Evolutionary conservation across 345 rosid genomes (phyloP).

Genomic region (Reutealis trisperma): DNA sequence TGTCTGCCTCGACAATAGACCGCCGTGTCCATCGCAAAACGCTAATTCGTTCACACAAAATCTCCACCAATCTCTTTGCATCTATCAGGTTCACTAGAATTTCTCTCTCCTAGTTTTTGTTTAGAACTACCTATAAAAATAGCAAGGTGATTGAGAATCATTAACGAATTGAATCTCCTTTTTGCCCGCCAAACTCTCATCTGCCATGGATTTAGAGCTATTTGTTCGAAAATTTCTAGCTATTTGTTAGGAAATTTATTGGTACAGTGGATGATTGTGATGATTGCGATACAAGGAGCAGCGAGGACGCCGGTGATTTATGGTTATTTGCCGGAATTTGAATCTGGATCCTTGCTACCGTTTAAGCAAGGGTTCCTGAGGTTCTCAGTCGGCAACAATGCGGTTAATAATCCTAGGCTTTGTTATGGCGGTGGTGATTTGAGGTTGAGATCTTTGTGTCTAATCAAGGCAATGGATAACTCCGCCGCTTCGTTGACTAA

Average conservation of each 20-base stretch:
- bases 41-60: background rate
- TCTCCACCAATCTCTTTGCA: no score
- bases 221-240: background rate
- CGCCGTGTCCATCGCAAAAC: no score
- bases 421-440: slow-evolving; percentile 12
- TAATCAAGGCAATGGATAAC: slow-evolving; percentile 51
- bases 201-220: background rate
- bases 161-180: background rate
- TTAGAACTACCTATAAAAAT: no score
- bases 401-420: slow-evolving; percentile 12
- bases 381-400: slow-evolving; percentile 9
- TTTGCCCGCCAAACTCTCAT: background rate
- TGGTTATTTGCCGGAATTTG: slow-evolving; percentile 6
- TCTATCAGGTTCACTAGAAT: no score
- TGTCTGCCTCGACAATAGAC: no score
- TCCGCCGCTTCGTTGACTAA: slow-evolving; percentile 30
- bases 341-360: slow-evolving; percentile 10
- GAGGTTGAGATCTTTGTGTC: slow-evolving; percentile 33
- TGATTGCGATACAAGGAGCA: slow-evolving; percentile 2
- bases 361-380: slow-evolving; percentile 26
- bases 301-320: background rate
- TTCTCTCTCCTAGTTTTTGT: no score
- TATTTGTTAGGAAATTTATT: background rate
- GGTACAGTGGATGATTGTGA: background rate
- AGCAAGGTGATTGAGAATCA: background rate